Evolutionary conservation across 306 rosid species (phyloP), one percentile per base, ranked within the genome.

Genomic region (Glycine latifolia): DNA sequence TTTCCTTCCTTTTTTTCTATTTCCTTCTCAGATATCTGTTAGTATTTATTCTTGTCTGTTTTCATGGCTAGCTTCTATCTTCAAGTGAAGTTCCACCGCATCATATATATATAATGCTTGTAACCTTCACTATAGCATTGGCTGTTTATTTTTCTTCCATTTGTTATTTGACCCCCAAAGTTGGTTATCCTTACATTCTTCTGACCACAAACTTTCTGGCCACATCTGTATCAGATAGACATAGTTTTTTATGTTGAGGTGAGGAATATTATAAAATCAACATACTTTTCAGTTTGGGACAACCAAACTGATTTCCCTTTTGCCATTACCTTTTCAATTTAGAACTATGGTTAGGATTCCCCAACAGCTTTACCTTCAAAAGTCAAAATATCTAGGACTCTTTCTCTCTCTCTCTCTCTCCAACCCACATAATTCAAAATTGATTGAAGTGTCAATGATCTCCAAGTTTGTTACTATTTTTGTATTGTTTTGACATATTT

Each of bases 201-300:
- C 86, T 70, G 85, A 49, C 84, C 88, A 86, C 76, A 82, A 55
- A 76, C 73, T 66, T 79, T 81, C 54, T 37, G 68, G 77, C 14
- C 17, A 65, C 47, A 39, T 59, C 50, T 66, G 43, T 37, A 70
- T 59, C 35, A 17, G 69, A 82, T 59, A 43, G 13, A 20, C 71
- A 58, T 16, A 15, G 41, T 12, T 85, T 83, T 56, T 65, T 20
- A 52, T 70, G 77, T 49, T 65, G 80, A 46, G 55, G 61, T 47
- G 53, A 55, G 78, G 59, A 86, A 83, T 83, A 66, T 77, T 89
- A 49, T 60, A 58, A 39, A 65, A 68, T 50, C 46, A 8, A 63
- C 76, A 13, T 3, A 62, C 56, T 17, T 81, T 83, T 71, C 49
- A 76, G 73, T 79, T 79, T 52, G 84, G 67, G 66, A 54, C 77